Percentiles rank a stretch among this genome's conserved stretches.
Conservation (phyloP, 164 flowering plant species). For the Hamamelis virginiana region DNA sequence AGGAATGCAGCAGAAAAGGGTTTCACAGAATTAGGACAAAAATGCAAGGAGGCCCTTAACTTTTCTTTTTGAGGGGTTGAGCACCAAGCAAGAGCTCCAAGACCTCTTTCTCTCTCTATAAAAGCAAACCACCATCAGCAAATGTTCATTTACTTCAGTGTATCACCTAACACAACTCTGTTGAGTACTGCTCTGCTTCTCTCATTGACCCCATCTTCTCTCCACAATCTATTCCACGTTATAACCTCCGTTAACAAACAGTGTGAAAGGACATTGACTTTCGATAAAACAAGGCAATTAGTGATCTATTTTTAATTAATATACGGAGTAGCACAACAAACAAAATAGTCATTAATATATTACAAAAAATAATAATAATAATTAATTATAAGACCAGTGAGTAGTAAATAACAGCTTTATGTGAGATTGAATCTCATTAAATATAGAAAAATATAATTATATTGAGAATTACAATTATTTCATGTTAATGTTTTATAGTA, state of each 20-base stretch:
- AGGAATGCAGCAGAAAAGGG: not conserved
- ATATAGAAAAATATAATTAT: too few relatives aligned
- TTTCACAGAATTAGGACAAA: not conserved
- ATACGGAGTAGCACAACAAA: too few relatives aligned
- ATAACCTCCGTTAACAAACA: constrained; percentile 14
- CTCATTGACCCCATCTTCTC: constrained; percentile 17
- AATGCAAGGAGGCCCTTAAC: not conserved
- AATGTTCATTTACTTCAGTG: constrained; percentile 25
- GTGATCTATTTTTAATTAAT: not conserved
- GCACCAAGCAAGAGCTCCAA: constrained; percentile 3
- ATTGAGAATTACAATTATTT: too few relatives aligned
- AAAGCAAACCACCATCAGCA: constrained; percentile 25
- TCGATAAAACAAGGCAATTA: constrained; percentile 20
- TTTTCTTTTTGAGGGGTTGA: not conserved
- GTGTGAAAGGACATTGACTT: constrained; percentile 32
- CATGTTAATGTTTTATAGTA: too few relatives aligned
- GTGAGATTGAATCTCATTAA: too few relatives aligned
- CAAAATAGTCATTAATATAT: too few relatives aligned
- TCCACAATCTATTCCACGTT: too few relatives aligned
- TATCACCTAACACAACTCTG: constrained; percentile 19
- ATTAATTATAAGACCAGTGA: too few relatives aligned
- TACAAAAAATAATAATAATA: too few relatives aligned
- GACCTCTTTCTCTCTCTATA: constrained; percentile 14
- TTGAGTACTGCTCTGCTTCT: too few relatives aligned
- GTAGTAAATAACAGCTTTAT: too few relatives aligned